A percentile compares a stretch with the other conserved stretches of the same genome.
These are phyloP conservation scores for Penicillium oxalicum DNA, from an alignment of 2,329 filamentous ascomycete species.

Conservation along the genomic window DNA sequence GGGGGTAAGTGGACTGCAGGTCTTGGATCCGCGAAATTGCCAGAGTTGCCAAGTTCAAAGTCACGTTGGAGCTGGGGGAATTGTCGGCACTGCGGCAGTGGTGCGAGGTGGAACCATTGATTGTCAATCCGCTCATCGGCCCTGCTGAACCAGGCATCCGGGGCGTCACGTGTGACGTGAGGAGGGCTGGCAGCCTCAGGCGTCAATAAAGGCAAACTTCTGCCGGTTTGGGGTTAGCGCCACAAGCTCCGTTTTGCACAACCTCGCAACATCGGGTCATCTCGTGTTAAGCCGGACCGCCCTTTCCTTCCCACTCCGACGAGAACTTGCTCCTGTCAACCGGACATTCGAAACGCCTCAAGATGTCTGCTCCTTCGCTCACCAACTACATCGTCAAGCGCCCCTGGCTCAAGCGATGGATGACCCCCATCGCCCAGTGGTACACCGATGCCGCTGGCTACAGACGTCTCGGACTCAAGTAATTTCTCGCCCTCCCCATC, in stretches of 20 bases:
- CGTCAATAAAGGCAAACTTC: background rate
- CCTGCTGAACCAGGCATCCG: slow-evolving; percentile 18
- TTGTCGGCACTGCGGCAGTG: slow-evolving; percentile 14
- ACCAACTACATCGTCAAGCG: slow-evolving; percentile 73
- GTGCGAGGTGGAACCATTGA: slow-evolving; percentile 21
- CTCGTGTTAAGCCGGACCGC: slow-evolving; percentile 31
- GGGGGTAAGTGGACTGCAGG: no score
- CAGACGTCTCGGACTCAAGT: slow-evolving; percentile 87
- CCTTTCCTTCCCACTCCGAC: slow-evolving; percentile 23
- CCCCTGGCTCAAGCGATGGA: slow-evolving; percentile 74
- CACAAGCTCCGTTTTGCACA: slow-evolving; percentile 37
- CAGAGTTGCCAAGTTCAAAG: background rate
- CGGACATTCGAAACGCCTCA: slow-evolving; percentile 30
- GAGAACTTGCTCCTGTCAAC: slow-evolving; percentile 27
- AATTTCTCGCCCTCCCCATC: slow-evolving; percentile 34
- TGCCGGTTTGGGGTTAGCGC: slow-evolving; percentile 26
- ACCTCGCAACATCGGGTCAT: slow-evolving; percentile 35
- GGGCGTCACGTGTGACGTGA: slow-evolving; percentile 17
- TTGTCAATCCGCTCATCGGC: slow-evolving; percentile 15
- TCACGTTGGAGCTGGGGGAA: slow-evolving; percentile 15
- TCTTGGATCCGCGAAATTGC: no score
- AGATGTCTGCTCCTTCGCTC: slow-evolving; percentile 66
- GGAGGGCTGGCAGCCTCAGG: slow-evolving; percentile 14
- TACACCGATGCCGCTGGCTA: slow-evolving; percentile 87
- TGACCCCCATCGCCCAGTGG: slow-evolving; percentile 80